A percentile compares a stretch with the other conserved stretches of the same genome.
These are phyloP conservation scores for Fomitiporia mediterranea DNA, from an alignment of 1,284 basidiomycete genomes.

Conservation along the genomic window DNA sequence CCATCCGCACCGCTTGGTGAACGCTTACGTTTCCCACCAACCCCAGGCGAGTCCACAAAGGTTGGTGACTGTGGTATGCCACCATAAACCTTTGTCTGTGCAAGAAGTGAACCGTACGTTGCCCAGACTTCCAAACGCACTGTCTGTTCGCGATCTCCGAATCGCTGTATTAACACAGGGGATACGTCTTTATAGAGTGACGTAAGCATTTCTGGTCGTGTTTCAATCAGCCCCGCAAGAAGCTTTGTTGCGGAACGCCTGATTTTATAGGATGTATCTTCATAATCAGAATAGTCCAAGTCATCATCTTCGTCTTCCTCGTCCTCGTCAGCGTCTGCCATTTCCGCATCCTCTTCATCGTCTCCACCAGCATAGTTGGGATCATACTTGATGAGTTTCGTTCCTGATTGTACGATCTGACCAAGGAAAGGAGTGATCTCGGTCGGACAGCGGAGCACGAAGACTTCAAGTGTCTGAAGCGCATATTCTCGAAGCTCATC, in stretches of 20 bases:
- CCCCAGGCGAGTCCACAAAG: slow-evolving; percentile 45
- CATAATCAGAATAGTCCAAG: slow-evolving; percentile 85
- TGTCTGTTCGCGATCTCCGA: slow-evolving; percentile 93
- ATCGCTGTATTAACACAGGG: slow-evolving; percentile 84
- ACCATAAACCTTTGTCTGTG: slow-evolving; percentile 78
- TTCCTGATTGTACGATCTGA: slow-evolving; percentile 64
- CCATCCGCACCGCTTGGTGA: slow-evolving; percentile 37
- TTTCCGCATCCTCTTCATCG: slow-evolving; percentile 79
- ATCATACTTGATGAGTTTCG: slow-evolving; percentile 86
- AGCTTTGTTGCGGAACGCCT: slow-evolving; percentile 91
- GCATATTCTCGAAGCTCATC: slow-evolving; percentile 78
- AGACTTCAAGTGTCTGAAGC: slow-evolving; percentile 78
- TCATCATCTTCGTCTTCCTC: slow-evolving; percentile 78
- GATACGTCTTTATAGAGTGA: slow-evolving; percentile 82
- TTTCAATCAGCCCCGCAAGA: slow-evolving; percentile 78
- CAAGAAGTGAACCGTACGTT: slow-evolving; percentile 78
- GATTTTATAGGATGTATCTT: slow-evolving; percentile 99
- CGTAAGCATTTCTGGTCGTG: slow-evolving; percentile 80
- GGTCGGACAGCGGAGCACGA: slow-evolving; percentile 78
- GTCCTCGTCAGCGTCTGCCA: slow-evolving; percentile 73
- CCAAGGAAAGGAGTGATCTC: slow-evolving; percentile 75
- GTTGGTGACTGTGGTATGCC: slow-evolving; percentile 33
- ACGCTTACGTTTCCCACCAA: slow-evolving; percentile 74
- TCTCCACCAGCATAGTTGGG: slow-evolving; percentile 87
- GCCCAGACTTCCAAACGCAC: slow-evolving; percentile 93